These are phyloP conservation scores for Luffa aegyptiaca DNA, from an alignment of 306 rosid genomes.

Conservation along the genomic window DNA sequence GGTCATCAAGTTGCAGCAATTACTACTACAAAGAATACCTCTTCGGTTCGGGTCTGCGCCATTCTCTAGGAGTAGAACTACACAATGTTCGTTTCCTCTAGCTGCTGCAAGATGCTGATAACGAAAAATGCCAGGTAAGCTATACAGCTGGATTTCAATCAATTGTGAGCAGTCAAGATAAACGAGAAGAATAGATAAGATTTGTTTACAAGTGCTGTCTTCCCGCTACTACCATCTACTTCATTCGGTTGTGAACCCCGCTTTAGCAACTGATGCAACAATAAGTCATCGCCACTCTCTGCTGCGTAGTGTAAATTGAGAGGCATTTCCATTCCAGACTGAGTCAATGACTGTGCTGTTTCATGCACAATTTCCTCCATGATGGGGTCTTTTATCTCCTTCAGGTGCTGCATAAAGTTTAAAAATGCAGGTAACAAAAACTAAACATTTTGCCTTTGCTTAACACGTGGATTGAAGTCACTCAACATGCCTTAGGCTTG, in stretches of 20 bases:
- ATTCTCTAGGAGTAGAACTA: slow-evolving; percentile 53
- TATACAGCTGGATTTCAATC: background rate
- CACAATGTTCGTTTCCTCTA: slow-evolving; percentile 59
- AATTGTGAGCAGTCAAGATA: background rate
- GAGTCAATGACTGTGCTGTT: slow-evolving; percentile 62
- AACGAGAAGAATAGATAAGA: background rate
- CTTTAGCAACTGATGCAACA: slow-evolving; percentile 64
- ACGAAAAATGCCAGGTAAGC: background rate
- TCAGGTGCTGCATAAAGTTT: slow-evolving; percentile 45
- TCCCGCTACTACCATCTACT: slow-evolving; percentile 42
- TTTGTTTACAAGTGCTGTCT: slow-evolving; percentile 63
- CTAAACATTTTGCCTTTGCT: background rate
- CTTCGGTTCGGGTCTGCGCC: slow-evolving; percentile 59
- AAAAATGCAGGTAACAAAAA: background rate
- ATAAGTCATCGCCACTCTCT: slow-evolving; percentile 51
- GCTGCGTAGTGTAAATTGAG: slow-evolving; percentile 69
- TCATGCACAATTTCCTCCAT: slow-evolving; percentile 67
- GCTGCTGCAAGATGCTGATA: slow-evolving; percentile 65
- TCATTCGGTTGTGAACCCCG: slow-evolving; percentile 62
- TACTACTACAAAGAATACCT: slow-evolving; percentile 35
- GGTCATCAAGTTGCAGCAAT: background rate
- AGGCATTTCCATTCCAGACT: slow-evolving; percentile 59
- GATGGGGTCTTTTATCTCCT: slow-evolving; percentile 46
- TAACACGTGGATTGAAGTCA: background rate
- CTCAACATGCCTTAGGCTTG: background rate